Conservation (phyloP, 2,329 filamentous ascomycete species). For the Macrophomina phaseolina region DNA sequence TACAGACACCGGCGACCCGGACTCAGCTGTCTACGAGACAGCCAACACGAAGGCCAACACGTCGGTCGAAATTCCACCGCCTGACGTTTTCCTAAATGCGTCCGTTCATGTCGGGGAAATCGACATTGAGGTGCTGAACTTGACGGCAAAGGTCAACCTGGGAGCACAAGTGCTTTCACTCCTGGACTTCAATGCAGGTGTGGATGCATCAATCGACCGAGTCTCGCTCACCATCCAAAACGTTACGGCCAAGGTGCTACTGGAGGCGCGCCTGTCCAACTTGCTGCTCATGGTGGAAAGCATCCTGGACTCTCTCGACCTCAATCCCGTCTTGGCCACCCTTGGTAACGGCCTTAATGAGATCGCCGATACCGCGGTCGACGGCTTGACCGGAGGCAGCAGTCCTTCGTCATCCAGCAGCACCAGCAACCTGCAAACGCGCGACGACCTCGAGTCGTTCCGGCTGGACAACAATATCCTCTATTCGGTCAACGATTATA, state of each 20-base stretch:
- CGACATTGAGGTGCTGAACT: conserved; percentile 63
- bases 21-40: conserved; percentile 61
- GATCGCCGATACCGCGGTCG: conserved; percentile 54
- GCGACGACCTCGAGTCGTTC: conserved; percentile 39
- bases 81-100: conserved; percentile 67
- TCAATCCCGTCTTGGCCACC: conserved; percentile 65
- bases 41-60: conserved; percentile 54
- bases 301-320: conserved; percentile 63
- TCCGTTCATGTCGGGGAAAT: conserved; percentile 64
- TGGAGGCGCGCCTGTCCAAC: conserved; percentile 66
- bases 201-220: conserved; percentile 63
- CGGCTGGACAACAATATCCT: conserved; percentile 62
- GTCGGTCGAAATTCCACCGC: conserved; percentile 51
- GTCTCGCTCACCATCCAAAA: conserved; percentile 64
- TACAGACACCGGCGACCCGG: conserved; percentile 56
- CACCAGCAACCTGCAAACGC: conserved; percentile 28
- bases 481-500: conserved; percentile 66
- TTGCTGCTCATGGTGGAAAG: conserved; percentile 65
- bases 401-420: conserved; percentile 22
- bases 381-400: conserved; percentile 30
- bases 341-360: conserved; percentile 57
- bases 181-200: conserved; percentile 66
- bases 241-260: conserved; percentile 62
- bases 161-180: conserved; percentile 65
- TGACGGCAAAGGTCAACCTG: conserved; percentile 66